Evolutionary conservation across 441 rosid genomes (phyloP).

Genomic region (Arabidopsis lyrata): DNA sequence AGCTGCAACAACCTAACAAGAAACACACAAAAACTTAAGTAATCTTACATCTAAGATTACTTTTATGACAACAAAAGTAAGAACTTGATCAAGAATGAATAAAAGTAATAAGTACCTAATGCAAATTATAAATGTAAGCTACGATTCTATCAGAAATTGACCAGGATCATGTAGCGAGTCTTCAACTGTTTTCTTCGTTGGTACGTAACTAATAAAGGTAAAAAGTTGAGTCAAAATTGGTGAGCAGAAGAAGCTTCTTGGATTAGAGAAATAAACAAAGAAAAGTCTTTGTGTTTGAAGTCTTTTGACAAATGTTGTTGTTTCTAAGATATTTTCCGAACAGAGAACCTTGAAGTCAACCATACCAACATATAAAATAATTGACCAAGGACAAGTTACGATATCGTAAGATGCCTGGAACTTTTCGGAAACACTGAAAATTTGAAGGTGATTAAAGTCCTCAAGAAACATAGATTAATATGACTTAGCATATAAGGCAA

Average conservation of each 20-base stretch:
- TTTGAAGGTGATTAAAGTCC: too few species aligned
- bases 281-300: neutral
- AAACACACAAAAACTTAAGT: neutral
- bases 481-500: too few species aligned
- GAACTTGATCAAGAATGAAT: slow-evolving; percentile 11
- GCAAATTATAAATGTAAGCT: neutral
- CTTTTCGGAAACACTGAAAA: too few species aligned
- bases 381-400: too few species aligned
- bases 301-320: neutral
- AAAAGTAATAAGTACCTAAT: neutral
- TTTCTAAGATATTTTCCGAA: too few species aligned
- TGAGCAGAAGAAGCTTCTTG: slow-evolving; percentile 12
- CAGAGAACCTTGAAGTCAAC: too few species aligned
- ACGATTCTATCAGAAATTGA: neutral
- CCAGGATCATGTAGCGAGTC: neutral
- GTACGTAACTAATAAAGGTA: slow-evolving; percentile 12
- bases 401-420: too few species aligned
- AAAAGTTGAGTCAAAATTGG: slow-evolving; percentile 28
- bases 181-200: slow-evolving; percentile 19
- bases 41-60: neutral
- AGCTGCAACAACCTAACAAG: slow-evolving; percentile 1
- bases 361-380: too few species aligned
- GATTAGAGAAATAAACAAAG: neutral
- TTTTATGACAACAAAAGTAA: too few species aligned
- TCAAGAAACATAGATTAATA: too few species aligned